Percentiles rank a stretch among this genome's conserved stretches.
These are phyloP conservation scores for Trichosporon asahii DNA, from an alignment of 1,284 basidiomycete genomes.

Conservation along the genomic window DNA sequence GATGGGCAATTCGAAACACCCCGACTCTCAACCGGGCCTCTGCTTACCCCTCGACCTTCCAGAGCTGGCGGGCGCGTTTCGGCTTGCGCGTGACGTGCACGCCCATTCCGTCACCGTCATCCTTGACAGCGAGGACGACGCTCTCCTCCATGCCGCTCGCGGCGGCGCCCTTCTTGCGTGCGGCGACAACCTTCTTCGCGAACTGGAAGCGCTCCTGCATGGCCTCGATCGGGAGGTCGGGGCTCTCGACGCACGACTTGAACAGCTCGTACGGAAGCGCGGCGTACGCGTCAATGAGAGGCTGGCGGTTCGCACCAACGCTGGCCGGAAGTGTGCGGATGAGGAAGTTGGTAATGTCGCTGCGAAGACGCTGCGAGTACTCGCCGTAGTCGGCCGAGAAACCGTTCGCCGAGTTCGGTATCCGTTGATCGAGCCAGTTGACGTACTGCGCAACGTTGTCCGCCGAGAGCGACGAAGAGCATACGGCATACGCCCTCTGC, in stretches of 20 bases:
- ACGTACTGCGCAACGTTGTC: constrained; percentile 72
- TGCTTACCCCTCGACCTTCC: constrained; percentile 73
- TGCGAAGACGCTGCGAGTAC: constrained; percentile 35
- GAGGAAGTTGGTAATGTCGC: constrained; percentile 56
- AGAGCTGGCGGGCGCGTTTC: constrained; percentile 65
- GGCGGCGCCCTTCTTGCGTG: constrained; percentile 65
- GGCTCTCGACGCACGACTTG: constrained; percentile 45
- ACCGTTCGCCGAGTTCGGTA: constrained; percentile 15
- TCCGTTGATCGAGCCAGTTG: constrained; percentile 58
- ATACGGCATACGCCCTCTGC: constrained; percentile 70
- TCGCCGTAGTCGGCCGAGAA: constrained; percentile 35
- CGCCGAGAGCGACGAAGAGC: constrained; percentile 67
- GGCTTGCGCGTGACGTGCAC: constrained; percentile 81
- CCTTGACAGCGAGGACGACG: constrained; percentile 78
- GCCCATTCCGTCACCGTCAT: constrained; percentile 63
- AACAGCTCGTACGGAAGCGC: constrained; percentile 48
- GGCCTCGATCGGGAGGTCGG: constrained; percentile 51
- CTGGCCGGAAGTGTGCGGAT: constrained; percentile 64
- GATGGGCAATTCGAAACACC: not conserved
- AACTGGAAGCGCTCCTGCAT: constrained; percentile 83
- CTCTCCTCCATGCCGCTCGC: constrained; percentile 64
- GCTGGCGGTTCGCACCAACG: constrained; percentile 49
- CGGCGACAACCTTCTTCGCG: constrained; percentile 77
- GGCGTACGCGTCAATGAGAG: constrained; percentile 47
- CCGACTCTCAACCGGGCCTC: not conserved